A percentile compares a stretch with the other conserved stretches of the same genome.
These are phyloP conservation scores for Aquilaria agallochum DNA, from an alignment of 441 rosid species.

Conservation along the genomic window DNA sequence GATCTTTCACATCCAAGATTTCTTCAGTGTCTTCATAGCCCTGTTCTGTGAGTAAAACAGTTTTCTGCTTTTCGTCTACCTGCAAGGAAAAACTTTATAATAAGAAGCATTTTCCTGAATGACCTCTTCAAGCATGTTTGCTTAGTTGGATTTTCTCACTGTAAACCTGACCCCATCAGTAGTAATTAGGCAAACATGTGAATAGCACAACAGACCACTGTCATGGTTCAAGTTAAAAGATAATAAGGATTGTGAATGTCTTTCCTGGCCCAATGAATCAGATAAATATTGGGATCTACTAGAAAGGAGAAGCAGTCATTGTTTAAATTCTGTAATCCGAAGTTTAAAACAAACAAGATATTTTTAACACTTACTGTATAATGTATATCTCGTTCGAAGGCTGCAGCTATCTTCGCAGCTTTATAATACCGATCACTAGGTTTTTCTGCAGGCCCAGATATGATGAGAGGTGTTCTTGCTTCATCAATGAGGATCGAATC, in stretches of 20 bases:
- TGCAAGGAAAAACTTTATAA: constrained; percentile 28
- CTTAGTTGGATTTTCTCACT: too few species aligned
- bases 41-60: constrained; percentile 92
- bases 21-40: constrained; percentile 98
- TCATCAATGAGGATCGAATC: constrained; percentile 98
- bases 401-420: constrained; percentile 89
- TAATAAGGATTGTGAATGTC: background rate
- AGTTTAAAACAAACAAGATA: too few species aligned
- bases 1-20: constrained; percentile 84
- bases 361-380: constrained; percentile 58
- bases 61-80: constrained; percentile 97
- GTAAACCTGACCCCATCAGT: background rate
- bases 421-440: constrained; percentile 92
- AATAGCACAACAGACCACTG: background rate
- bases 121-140: background rate
- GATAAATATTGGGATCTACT: too few species aligned
- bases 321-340: too few species aligned
- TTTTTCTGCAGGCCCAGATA: constrained; percentile 95
- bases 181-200: too few species aligned
- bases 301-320: too few species aligned
- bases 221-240: background rate
- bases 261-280: too few species aligned
- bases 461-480: constrained; percentile 97
- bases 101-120: constrained; percentile 3
- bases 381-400: constrained; percentile 90